A percentile compares a stretch with the other conserved stretches of the same genome.
phyloP scores from a whole-genome alignment of 2,329 filamentous ascomycete genomes.

The Metarhizium robertsii region DNA sequence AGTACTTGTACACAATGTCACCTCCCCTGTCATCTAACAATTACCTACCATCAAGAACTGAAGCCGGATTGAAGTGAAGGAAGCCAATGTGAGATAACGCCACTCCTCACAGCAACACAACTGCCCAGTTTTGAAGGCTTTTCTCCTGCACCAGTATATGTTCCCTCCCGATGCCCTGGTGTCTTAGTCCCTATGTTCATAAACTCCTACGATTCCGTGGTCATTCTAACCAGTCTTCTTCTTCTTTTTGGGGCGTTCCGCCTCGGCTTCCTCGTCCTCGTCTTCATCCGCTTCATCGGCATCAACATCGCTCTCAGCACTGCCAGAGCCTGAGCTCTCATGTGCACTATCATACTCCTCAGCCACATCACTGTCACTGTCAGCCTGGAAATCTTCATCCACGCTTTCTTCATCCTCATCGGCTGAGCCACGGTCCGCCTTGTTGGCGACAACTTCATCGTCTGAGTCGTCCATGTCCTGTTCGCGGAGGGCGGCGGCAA shows the following conservation, averaged over 20 bases:
- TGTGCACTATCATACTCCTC: slow-evolving; percentile 93
- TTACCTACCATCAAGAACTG: no score
- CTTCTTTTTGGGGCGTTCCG: slow-evolving; percentile 42
- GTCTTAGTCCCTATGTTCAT: neutral
- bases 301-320: slow-evolving; percentile 41
- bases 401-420: slow-evolving; percentile 94
- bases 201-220: neutral
- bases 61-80: no score
- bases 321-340: slow-evolving; percentile 70
- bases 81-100: no score
- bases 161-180: no score
- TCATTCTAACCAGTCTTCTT: slow-evolving; percentile 24
- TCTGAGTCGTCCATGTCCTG: slow-evolving; percentile 78
- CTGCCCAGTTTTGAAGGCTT: no score
- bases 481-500: slow-evolving; percentile 75
- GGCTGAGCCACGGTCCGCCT: slow-evolving; percentile 76
- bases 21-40: neutral
- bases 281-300: slow-evolving; percentile 33
- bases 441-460: slow-evolving; percentile 63
- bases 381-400: slow-evolving; percentile 91
- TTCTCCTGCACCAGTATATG: no score
- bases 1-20: neutral
- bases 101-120: no score
- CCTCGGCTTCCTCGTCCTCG: slow-evolving; percentile 31
- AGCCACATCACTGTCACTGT: slow-evolving; percentile 88